Evolutionary conservation across 768 basidiomycete genomes (phyloP).

Genomic region (Tylopilus balloui): DNA sequence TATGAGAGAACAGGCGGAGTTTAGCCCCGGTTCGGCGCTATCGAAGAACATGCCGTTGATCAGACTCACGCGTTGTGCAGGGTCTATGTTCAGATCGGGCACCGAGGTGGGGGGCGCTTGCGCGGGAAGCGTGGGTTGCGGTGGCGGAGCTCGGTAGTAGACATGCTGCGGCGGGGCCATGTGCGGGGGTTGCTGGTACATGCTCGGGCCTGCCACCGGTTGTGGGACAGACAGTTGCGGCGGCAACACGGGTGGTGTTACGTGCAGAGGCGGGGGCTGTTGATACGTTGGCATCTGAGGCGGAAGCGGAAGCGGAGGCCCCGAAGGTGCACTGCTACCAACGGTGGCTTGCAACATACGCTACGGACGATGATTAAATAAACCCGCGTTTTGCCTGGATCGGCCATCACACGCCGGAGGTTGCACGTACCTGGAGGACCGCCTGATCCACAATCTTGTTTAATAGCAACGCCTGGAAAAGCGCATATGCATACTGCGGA

Average conservation of each 20-base stretch:
- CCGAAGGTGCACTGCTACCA: constrained; percentile 26
- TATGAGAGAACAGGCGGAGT: neutral
- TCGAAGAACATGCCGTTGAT: constrained; percentile 1
- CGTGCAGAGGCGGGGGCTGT: constrained; percentile 29
- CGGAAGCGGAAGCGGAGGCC: constrained; percentile 29
- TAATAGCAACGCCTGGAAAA: constrained; percentile 90
- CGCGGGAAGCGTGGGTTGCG: constrained; percentile 26
- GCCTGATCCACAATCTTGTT: constrained; percentile 91
- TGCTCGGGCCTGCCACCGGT: constrained; percentile 21
- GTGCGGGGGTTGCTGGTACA: constrained; percentile 32
- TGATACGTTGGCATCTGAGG: constrained; percentile 30
- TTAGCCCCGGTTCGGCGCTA: neutral
- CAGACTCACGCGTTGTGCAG: constrained; percentile 45
- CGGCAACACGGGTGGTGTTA: constrained; percentile 33
- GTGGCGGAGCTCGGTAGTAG: constrained; percentile 31
- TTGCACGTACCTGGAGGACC: constrained; percentile 62
- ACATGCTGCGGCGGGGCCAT: constrained; percentile 30
- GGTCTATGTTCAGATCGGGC: constrained; percentile 39
- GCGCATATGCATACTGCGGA: constrained; percentile 92
- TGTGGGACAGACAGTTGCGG: constrained; percentile 31
- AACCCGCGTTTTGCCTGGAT: constrained; percentile 1
- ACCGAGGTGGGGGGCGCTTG: constrained; percentile 31
- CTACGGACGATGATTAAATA: constrained; percentile 25
- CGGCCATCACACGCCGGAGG: constrained; percentile 7
- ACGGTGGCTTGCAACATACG: constrained; percentile 49